phyloP scores from a whole-genome alignment of 805 yeast species.

The Metschnikowia orientalis region DNA sequence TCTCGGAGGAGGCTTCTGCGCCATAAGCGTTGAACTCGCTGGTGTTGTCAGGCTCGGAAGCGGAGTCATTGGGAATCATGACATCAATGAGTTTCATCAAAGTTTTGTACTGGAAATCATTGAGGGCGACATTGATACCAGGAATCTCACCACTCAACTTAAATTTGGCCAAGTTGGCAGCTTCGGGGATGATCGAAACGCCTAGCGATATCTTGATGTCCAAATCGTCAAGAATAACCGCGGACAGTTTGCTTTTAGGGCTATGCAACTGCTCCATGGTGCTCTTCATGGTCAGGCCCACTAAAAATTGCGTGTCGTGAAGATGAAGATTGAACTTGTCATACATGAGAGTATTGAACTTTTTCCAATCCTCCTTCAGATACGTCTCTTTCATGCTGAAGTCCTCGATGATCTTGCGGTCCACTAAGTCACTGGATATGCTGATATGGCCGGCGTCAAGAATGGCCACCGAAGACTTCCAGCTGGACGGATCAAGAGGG shows the following conservation, averaged over 20 bases:
- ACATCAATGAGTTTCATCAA: slow-evolving; percentile 72
- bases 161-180: slow-evolving; percentile 65
- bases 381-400: slow-evolving; percentile 61
- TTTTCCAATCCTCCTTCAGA: slow-evolving; percentile 67
- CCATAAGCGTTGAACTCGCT: slow-evolving; percentile 36
- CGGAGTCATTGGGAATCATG: slow-evolving; percentile 53
- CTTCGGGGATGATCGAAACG: slow-evolving; percentile 79
- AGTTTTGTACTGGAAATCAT: slow-evolving; percentile 87
- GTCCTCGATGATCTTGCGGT: slow-evolving; percentile 60
- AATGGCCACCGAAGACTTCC: slow-evolving; percentile 84
- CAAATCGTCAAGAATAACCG: slow-evolving; percentile 70
- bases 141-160: slow-evolving; percentile 78
- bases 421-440: slow-evolving; percentile 74
- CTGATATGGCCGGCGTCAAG: slow-evolving; percentile 95
- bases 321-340: slow-evolving; percentile 76
- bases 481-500: slow-evolving; percentile 74
- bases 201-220: slow-evolving; percentile 72
- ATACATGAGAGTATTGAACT: slow-evolving; percentile 75
- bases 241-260: slow-evolving; percentile 39
- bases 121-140: slow-evolving; percentile 60
- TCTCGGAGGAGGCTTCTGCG: slow-evolving; percentile 4
- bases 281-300: slow-evolving; percentile 76
- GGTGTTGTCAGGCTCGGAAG: slow-evolving; percentile 28
- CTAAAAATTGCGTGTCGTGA: slow-evolving; percentile 81
- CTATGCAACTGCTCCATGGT: slow-evolving; percentile 69